Conservation (phyloP, 345 rosid species). For the Sonneratia alba region DNA sequence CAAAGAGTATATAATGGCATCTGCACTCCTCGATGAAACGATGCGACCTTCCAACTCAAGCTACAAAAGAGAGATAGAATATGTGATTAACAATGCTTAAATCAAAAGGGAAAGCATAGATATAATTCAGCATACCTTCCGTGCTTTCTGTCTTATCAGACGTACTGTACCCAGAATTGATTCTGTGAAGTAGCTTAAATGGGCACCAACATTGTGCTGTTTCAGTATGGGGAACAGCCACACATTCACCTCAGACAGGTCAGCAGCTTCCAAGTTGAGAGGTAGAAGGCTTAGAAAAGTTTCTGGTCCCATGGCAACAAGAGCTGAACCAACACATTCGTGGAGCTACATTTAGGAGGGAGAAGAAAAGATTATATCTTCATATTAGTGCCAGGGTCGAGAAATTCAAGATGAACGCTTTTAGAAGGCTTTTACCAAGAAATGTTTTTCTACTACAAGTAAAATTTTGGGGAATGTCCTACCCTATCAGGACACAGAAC, state of each 20-base stretch:
- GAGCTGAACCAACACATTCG: slow-evolving; percentile 87
- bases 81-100: slow-evolving; percentile 12
- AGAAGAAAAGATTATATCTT: slow-evolving; percentile 8
- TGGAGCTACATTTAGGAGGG: slow-evolving; percentile 48
- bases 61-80: slow-evolving; percentile 30
- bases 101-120: slow-evolving; percentile 3
- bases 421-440: neutral
- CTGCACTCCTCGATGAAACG: slow-evolving; percentile 51
- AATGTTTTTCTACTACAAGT: neutral
- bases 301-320: slow-evolving; percentile 93
- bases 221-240: slow-evolving; percentile 94
- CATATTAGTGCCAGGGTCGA: neutral
- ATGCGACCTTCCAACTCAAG: slow-evolving; percentile 62
- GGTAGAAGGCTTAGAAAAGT: slow-evolving; percentile 59
- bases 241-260: slow-evolving; percentile 72
- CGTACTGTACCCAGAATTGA: slow-evolving; percentile 43
- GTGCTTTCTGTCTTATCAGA: slow-evolving; percentile 48
- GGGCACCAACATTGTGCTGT: slow-evolving; percentile 82
- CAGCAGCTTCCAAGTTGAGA: slow-evolving; percentile 65
- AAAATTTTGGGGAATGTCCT: neutral
- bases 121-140: slow-evolving; percentile 30
- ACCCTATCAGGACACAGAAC: neutral
- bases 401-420: neutral
- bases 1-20: slow-evolving; percentile 62
- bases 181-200: slow-evolving; percentile 58